Base-by-base conservation (phyloP, 2,329 filamentous ascomycete genomes). In the Aureobasidium vineae region DNA sequence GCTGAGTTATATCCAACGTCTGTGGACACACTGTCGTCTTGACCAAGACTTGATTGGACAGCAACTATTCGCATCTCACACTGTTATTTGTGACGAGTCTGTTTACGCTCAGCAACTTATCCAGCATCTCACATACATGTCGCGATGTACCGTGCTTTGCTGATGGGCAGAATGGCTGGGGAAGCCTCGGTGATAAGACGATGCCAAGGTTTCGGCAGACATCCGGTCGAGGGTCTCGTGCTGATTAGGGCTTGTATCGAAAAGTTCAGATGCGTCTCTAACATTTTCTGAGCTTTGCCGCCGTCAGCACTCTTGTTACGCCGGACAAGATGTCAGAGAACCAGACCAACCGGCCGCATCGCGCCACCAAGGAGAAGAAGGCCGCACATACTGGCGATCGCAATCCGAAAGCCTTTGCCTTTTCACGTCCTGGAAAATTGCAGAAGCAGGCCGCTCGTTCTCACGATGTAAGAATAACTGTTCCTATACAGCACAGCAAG, bases 361-460 rank as follows among this genome's bases (percentile, higher is more conserved):
- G 93, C 74, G 88, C 91, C 74, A 82, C 88, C 36, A 97, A 97
- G 79, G 91, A 95, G 80, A 96, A 96, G 83, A 96, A 96, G 83
- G 86, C 89, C 77, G 15, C 47, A 6, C 83, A 82, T 74, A 69
- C 68, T 73, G 70, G 73, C 88, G 91, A 90, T 65, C 83, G 82
- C 70, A 97, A 97, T 76, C 91, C 92, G 2, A 97, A 97, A 80
- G 93, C 93, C 16, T 97, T 97, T 77, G 89, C 91, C 65, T 91
- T 90, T 76, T 84, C 91, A 49, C 89, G 90, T 69, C 92, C 93
- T 0, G 93, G 92, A 69, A 90, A 89, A 75, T 84, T 94, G 72
- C 87, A 89, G 68, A 90, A 88, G 77, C 86, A 90, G 70, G 90
- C 89, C 5, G 87, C 88, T 63, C 83, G 90, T 74, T 89, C 88